Percentiles rank a stretch among this genome's conserved stretches.
These are phyloP conservation scores for Suillus ampliporus DNA, from an alignment of 768 basidiomycete genomes.

Conservation along the genomic window DNA sequence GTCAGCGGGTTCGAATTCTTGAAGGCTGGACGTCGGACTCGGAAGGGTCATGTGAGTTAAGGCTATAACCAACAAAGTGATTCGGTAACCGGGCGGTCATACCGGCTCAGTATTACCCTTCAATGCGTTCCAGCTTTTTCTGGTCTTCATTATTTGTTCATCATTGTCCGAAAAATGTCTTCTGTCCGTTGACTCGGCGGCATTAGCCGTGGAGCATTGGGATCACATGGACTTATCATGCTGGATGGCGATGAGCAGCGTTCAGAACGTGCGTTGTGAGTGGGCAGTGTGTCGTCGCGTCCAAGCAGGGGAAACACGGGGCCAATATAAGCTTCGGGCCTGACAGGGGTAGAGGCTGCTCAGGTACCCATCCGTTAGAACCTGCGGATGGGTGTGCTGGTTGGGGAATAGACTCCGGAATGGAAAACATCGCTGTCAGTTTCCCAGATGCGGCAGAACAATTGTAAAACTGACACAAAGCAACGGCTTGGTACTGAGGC, in stretches of 20 bases:
- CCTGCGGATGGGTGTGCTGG: too few species aligned
- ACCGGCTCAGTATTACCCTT: neutral
- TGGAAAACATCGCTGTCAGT: too few species aligned
- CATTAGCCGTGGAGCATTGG: conserved; percentile 14
- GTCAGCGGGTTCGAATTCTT: conserved; percentile 74
- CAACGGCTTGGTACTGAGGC: too few species aligned
- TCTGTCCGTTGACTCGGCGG: conserved; percentile 33
- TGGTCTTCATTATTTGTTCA: conserved; percentile 41
- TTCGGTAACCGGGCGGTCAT: neutral
- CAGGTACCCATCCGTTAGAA: too few species aligned
- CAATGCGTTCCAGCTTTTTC: neutral
- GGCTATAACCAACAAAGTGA: conserved; percentile 5
- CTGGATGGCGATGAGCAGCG: neutral
- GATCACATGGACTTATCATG: neutral
- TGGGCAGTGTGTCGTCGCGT: conserved; percentile 6
- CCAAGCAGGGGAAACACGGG: too few species aligned
- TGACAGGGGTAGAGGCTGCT: too few species aligned
- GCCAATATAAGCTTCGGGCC: too few species aligned
- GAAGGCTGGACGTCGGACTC: conserved; percentile 56
- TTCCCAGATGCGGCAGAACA: too few species aligned
- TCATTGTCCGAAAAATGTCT: conserved; percentile 69
- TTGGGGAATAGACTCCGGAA: too few species aligned
- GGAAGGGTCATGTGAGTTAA: conserved; percentile 20
- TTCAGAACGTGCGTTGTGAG: neutral
- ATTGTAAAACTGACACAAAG: too few species aligned